Percentiles rank a stretch among this genome's conserved stretches.
These are phyloP conservation scores for Mortierella sp. DNA, from an alignment of 371 early-diverging fungal genomes.

Conservation along the genomic window DNA sequence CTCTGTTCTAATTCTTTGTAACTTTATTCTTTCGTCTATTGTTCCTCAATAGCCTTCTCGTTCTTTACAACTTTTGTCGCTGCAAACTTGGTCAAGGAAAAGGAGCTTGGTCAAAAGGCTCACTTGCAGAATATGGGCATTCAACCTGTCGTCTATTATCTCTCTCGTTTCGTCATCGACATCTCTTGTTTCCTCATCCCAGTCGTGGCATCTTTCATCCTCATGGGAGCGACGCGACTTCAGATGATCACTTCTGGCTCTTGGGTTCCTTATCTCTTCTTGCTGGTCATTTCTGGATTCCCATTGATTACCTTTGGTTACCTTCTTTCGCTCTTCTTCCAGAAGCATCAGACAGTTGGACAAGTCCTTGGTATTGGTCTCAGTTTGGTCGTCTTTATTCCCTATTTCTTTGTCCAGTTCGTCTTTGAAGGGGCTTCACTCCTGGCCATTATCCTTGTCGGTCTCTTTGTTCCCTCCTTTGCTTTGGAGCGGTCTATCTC, in stretches of 20 bases:
- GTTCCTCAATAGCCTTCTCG: conserved; percentile 30
- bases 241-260: conserved; percentile 49
- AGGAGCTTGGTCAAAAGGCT: conserved; percentile 47
- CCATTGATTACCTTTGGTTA: conserved; percentile 47
- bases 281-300: conserved; percentile 37
- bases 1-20: neutral
- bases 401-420: conserved; percentile 57
- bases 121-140: conserved; percentile 53
- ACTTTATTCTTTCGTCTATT: neutral
- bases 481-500: conserved; percentile 53
- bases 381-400: conserved; percentile 53
- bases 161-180: conserved; percentile 46
- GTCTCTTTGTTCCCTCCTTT: conserved; percentile 50
- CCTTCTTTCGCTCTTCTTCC: conserved; percentile 49
- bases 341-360: conserved; percentile 44
- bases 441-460: conserved; percentile 34
- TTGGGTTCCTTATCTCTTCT: conserved; percentile 42
- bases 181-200: conserved; percentile 45
- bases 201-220: conserved; percentile 25
- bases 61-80: conserved; percentile 52
- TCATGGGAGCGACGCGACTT: conserved; percentile 27
- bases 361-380: conserved; percentile 50
- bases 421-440: conserved; percentile 38
- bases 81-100: conserved; percentile 46
- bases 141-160: conserved; percentile 47